Conservation (phyloP, 768 basidiomycete species). For the Termitomyces sp. region DNA sequence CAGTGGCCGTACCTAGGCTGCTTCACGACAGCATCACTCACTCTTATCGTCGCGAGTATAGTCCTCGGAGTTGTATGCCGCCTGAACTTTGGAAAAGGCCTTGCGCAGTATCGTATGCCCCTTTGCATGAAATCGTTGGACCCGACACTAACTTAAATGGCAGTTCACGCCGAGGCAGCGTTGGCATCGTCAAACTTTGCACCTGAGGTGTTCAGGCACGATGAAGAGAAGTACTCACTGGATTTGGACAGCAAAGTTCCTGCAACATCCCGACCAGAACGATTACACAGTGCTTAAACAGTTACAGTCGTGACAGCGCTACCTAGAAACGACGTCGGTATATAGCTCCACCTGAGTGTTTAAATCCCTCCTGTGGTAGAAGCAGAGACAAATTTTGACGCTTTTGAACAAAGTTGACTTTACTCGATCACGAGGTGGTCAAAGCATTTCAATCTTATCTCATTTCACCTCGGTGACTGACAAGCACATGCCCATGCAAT, state of each 20-base stretch:
- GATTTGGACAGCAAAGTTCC: constrained; percentile 8
- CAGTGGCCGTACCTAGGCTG: constrained; percentile 46
- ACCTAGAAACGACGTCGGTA: too few relatives aligned
- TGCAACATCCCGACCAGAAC: background rate
- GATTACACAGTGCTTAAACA: background rate
- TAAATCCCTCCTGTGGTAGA: too few relatives aligned
- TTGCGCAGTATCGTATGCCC: constrained; percentile 49
- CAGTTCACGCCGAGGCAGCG: constrained; percentile 34
- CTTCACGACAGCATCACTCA: constrained; percentile 39
- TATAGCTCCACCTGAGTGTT: too few relatives aligned
- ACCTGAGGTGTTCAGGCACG: constrained; percentile 32
- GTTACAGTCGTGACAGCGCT: background rate
- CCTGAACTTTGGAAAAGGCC: constrained; percentile 48
- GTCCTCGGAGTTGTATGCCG: constrained; percentile 44
- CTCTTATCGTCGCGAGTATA: constrained; percentile 34
- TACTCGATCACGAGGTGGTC: too few relatives aligned
- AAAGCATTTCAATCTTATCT: constrained; percentile 1
- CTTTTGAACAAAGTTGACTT: background rate
- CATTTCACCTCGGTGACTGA: background rate
- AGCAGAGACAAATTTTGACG: background rate
- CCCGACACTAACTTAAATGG: constrained; percentile 2
- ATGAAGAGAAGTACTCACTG: constrained; percentile 15
- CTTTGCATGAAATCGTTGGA: background rate
- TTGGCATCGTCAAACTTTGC: constrained; percentile 33
- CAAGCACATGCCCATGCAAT: background rate